A percentile compares a stretch with the other conserved stretches of the same genome.
phyloP scores from a whole-genome alignment of 208 protist species.

The Trypanosoma rangeli region DNA sequence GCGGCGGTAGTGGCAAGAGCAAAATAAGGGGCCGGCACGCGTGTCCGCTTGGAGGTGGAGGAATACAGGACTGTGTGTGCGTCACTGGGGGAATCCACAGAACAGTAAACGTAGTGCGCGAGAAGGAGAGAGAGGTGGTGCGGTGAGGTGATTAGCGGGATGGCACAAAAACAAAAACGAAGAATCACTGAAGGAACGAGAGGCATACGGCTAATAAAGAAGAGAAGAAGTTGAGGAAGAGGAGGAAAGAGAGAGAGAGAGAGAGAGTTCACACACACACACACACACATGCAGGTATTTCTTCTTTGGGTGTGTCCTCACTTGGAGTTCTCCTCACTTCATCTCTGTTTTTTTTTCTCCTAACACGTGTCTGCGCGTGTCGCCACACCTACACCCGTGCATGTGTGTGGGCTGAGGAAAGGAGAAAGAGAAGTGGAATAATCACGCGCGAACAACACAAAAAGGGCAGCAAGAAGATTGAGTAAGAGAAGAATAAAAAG shows the following conservation, averaged over 20 bases:
- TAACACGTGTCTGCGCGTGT: too few relatives aligned
- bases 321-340: background rate
- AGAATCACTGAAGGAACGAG: background rate
- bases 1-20: background rate
- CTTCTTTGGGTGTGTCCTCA: too few relatives aligned
- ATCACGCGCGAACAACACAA: background rate
- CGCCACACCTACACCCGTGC: too few relatives aligned
- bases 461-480: background rate
- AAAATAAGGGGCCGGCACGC: background rate
- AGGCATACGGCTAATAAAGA: background rate
- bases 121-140: background rate
- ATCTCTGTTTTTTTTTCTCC: background rate
- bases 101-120: too few relatives aligned
- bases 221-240: background rate
- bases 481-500: background rate
- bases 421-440: conserved; percentile 2
- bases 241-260: background rate
- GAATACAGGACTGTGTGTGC: too few relatives aligned
- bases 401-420: background rate
- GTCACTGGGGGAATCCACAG: background rate
- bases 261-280: background rate
- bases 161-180: too few relatives aligned
- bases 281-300: background rate
- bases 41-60: background rate
- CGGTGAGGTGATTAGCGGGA: too few relatives aligned